Evolutionary conservation across 2,329 filamentous ascomycete species (phyloP).

Genomic region (Calonectria pteridis): DNA sequence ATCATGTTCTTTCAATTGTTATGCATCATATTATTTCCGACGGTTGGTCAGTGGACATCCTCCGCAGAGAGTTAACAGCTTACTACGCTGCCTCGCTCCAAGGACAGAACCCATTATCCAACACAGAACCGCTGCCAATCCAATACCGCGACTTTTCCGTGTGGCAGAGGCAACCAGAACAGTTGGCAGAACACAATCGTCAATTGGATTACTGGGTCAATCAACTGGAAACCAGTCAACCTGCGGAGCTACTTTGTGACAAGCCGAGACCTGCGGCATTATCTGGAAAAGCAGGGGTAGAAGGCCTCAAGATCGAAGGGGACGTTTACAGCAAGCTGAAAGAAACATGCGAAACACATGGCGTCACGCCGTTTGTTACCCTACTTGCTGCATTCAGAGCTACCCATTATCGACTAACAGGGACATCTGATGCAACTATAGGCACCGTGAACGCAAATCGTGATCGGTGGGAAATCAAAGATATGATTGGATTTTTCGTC

Average conservation of each 20-base stretch:
- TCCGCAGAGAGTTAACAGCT: background rate
- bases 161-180: background rate
- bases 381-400: slow-evolving; percentile 40
- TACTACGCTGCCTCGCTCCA: background rate
- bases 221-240: background rate
- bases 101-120: background rate
- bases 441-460: slow-evolving; percentile 38
- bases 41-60: background rate
- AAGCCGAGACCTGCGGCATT: background rate
- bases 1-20: background rate
- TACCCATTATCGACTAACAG: slow-evolving; percentile 41
- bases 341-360: background rate
- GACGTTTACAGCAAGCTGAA: background rate
- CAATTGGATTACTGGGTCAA: background rate
- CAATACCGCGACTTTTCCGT: background rate
- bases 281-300: background rate
- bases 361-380: background rate
- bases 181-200: background rate
- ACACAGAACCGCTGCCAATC: background rate
- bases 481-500: slow-evolving; percentile 44
- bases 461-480: slow-evolving; percentile 28
- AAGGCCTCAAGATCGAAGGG: background rate
- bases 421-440: slow-evolving; percentile 35
- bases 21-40: background rate
- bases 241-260: background rate